A percentile compares a stretch with the other conserved stretches of the same genome.
Conservation (phyloP, 2,329 filamentous ascomycete genomes). For the Penicillium sp. region DNA sequence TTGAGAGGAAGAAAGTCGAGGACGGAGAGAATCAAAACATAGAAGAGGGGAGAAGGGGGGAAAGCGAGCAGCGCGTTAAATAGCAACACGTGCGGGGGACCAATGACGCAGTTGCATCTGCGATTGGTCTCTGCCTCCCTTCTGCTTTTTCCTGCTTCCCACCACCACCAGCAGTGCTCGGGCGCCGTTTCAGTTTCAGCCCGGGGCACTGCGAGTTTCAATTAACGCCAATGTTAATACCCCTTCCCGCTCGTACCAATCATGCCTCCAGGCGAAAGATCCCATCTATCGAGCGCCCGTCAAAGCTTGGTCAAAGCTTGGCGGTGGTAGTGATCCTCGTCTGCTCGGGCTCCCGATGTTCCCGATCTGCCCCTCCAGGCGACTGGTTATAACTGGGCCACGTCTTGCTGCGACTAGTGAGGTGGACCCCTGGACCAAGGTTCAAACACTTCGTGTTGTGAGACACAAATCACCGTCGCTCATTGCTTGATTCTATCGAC, state of each 20-base stretch:
- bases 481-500: too few relatives aligned
- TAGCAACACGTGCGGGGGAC: conserved; percentile 10
- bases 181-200: too few relatives aligned
- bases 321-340: conserved; percentile 8
- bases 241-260: too few relatives aligned
- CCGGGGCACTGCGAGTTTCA: too few relatives aligned
- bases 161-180: too few relatives aligned
- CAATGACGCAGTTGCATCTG: conserved; percentile 7
- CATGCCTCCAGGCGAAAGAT: too few relatives aligned
- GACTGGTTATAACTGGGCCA: conserved; percentile 5
- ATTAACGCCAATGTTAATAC: conserved; percentile 1
- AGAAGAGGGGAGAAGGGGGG: not conserved
- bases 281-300: too few relatives aligned
- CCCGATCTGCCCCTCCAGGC: conserved; percentile 9
- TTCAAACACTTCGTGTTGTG: too few relatives aligned
- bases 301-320: conserved; percentile 28
- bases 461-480: too few relatives aligned
- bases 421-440: conserved; percentile 6
- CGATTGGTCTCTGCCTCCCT: too few relatives aligned
- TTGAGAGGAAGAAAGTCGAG: not conserved
- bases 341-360: conserved; percentile 11
- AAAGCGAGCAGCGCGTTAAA: too few relatives aligned
- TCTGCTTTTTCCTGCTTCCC: too few relatives aligned
- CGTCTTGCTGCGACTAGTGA: conserved; percentile 3
- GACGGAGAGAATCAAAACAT: not conserved